These are phyloP conservation scores for Cucurbita ficifolia DNA, from an alignment of 306 rosid species.

Conservation along the genomic window DNA sequence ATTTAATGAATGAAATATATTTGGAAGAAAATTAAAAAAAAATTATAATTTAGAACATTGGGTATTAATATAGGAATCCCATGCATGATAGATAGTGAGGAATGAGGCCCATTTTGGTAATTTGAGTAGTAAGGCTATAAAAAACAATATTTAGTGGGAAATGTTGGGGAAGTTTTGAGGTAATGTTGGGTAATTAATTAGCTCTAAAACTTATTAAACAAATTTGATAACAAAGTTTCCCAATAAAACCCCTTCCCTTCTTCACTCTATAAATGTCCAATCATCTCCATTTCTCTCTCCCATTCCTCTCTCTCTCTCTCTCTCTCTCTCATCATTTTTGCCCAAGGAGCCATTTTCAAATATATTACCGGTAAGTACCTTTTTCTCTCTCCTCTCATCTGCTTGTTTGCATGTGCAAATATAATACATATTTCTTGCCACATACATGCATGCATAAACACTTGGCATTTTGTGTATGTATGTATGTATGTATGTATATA, in stretches of 20 bases:
- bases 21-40: no score
- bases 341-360: background rate
- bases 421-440: background rate
- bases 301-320: background rate
- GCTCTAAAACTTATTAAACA: background rate
- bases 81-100: no score
- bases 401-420: background rate
- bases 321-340: background rate
- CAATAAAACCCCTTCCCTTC: background rate
- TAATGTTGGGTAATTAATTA: background rate
- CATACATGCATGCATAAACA: background rate
- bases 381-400: background rate
- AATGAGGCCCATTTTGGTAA: no score
- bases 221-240: background rate
- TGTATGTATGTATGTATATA: no score
- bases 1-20: no score
- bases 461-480: background rate
- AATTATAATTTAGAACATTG: no score
- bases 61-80: no score
- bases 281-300: background rate
- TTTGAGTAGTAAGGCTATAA: no score
- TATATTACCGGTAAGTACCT: background rate
- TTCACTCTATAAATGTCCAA: background rate
- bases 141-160: background rate
- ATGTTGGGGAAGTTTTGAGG: background rate